phyloP scores from a whole-genome alignment of 2,329 filamentous ascomycete species.

The Trichoderma afroharzianum region DNA sequence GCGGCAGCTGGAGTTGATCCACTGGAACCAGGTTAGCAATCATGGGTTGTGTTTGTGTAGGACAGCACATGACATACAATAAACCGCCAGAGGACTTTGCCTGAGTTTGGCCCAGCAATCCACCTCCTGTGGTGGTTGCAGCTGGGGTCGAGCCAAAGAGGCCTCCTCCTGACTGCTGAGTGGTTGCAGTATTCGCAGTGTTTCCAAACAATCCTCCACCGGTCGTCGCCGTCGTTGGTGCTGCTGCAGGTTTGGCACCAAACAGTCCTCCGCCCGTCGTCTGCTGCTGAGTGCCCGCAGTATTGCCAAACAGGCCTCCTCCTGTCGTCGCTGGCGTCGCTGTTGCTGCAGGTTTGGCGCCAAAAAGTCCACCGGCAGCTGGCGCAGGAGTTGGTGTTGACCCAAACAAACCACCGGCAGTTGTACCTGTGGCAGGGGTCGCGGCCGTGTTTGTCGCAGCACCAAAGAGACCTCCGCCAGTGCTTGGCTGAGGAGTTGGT shows the following conservation, averaged over 20 bases:
- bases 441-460: background rate
- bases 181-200: conserved; percentile 21
- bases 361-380: conserved; percentile 16
- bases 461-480: conserved; percentile 26
- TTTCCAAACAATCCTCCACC: conserved; percentile 28
- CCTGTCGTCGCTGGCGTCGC: conserved; percentile 15
- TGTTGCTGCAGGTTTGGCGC: conserved; percentile 12
- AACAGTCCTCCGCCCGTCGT: conserved; percentile 25
- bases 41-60: background rate
- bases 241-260: conserved; percentile 20
- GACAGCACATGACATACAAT: conserved; percentile 28
- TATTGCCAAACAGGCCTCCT: conserved; percentile 32
- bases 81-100: conserved; percentile 31
- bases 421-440: conserved; percentile 17
- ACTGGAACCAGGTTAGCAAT: conserved; percentile 25
- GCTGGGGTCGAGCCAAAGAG: conserved; percentile 29
- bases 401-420: conserved; percentile 32
- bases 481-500: conserved; percentile 19
- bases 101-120: conserved; percentile 35
- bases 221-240: background rate
- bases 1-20: conserved; percentile 31
- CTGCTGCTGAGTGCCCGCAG: conserved; percentile 22
- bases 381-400: conserved; percentile 21
- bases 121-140: conserved; percentile 21
- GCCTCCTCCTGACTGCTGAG: conserved; percentile 27